Evolutionary conservation across 345 rosid genomes (phyloP).

Genomic region (Gossypium herbaceum): DNA sequence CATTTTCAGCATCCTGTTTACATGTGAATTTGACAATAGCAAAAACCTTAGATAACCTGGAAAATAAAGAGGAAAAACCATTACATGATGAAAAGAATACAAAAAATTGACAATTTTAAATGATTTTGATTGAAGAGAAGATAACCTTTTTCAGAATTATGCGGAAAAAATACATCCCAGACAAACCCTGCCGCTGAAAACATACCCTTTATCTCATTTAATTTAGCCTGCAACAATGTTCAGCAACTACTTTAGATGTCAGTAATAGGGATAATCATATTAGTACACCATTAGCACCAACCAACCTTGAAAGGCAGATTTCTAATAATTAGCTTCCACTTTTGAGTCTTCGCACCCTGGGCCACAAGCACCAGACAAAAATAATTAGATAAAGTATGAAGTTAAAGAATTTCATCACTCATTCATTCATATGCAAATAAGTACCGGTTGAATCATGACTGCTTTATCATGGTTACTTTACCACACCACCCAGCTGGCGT

Average conservation of each 20-base stretch:
- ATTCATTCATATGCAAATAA: neutral
- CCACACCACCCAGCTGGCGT: slow-evolving; percentile 97
- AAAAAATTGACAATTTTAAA: slow-evolving; percentile 4
- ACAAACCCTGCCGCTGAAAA: slow-evolving; percentile 84
- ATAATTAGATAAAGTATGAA: neutral
- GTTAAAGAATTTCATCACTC: neutral
- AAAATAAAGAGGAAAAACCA: slow-evolving; percentile 6
- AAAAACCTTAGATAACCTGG: slow-evolving; percentile 87
- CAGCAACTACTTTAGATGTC: slow-evolving; percentile 17
- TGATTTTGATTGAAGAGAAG: slow-evolving; percentile 15
- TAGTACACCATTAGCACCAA: slow-evolving; percentile 4
- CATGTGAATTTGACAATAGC: slow-evolving; percentile 91
- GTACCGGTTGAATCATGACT: neutral
- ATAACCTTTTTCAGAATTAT: slow-evolving; percentile 72
- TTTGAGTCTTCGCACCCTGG: slow-evolving; percentile 93
- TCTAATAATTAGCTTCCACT: slow-evolving; percentile 91
- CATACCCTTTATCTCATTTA: slow-evolving; percentile 48
- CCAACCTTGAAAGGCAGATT: slow-evolving; percentile 89
- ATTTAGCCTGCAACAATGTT: slow-evolving; percentile 55
- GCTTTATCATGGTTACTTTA: slow-evolving; percentile 22
- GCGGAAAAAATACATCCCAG: slow-evolving; percentile 84
- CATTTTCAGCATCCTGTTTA: slow-evolving; percentile 84
- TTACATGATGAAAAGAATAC: slow-evolving; percentile 1
- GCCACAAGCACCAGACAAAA: slow-evolving; percentile 17
- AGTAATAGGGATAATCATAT: slow-evolving; percentile 3